Evolutionary conservation across 352 stramenopile species (phyloP).

Genomic region (Phytopythium cucurbitacearum): DNA sequence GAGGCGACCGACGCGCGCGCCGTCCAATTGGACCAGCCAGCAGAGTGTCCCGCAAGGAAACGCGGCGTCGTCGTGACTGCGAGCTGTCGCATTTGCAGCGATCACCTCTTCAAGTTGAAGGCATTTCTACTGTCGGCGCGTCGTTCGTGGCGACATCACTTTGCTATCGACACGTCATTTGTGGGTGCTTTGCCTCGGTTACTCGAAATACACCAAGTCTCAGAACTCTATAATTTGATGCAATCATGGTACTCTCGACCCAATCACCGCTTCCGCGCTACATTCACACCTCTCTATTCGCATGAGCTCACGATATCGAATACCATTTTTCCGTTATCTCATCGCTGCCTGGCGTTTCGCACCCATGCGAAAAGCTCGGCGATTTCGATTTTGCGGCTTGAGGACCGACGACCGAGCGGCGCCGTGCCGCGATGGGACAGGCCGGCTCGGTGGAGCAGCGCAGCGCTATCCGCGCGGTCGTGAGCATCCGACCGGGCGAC

Average conservation of each 20-base stretch:
- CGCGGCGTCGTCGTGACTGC: too few relatives aligned
- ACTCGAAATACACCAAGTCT: background rate
- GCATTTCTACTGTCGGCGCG: background rate
- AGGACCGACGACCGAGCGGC: background rate
- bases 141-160: background rate
- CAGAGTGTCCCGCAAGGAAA: too few relatives aligned
- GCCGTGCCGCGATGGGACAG: constrained; percentile 51
- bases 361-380: constrained; percentile 1
- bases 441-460: constrained; percentile 76
- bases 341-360: constrained; percentile 1
- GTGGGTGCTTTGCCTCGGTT: background rate
- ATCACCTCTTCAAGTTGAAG: background rate
- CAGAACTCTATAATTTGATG: background rate
- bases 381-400: background rate
- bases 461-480: constrained; percentile 70
- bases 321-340: background rate
- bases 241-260: too few relatives aligned
- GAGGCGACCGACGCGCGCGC: too few relatives aligned
- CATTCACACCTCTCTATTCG: too few relatives aligned
- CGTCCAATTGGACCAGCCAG: too few relatives aligned
- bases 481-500: constrained; percentile 45
- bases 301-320: too few relatives aligned
- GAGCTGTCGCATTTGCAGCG: too few relatives aligned
- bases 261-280: too few relatives aligned
- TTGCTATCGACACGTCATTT: constrained; percentile 1